Evolutionary conservation across 768 basidiomycete species (phyloP), one percentile per base, ranked within the genome.

Genomic region (Termitomyces sp.): DNA sequence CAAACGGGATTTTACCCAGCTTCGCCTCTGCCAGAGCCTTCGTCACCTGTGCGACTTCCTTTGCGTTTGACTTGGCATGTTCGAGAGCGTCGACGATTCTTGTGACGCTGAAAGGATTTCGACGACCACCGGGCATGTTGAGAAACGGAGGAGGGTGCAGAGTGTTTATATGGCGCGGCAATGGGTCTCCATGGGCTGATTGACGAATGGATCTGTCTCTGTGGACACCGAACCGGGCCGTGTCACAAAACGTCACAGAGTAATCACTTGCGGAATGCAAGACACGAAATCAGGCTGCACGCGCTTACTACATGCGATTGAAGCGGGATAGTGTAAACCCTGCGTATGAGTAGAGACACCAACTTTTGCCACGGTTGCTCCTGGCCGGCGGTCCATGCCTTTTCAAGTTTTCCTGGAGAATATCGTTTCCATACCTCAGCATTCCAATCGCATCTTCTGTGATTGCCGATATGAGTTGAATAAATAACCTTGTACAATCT

Each of bases 1-100:
- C 78, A 60, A 79, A 83, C n/a, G 76, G 72, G 12, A 70, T 75
- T 33, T 73, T 73, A 5, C 74, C 69, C 37, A 75, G 64, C 54
- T 72, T 71, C 45, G 60, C 61, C 42, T 70, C 69, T 36, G 69
- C 65, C 20, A 75, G 59, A 1, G 66, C 60, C 51, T 75, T 74
- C 7, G 70, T 63, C 13, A 69, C 58, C 12, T 69, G 66, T 1
- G 72, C 70, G 6, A 61, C 64, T 41, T 76, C 74, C 39, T 69
- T 71, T 10, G 71, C 70, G 31, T 71, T 68, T 42, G 63, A 56
- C 59, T 72, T 68, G 12, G 66, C 68, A 55, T 68, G 65, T 16
- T 66, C 66, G n/a, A 69, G 62, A 18, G 65, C 65, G 26, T 74
- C 72, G 6, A 74, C 64, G 54, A 77, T 64, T 26, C 66, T 65